A percentile compares a stretch with the other conserved stretches of the same genome.
phyloP scores from a whole-genome alignment of 2,329 filamentous ascomycete species.

The Botrytis tulipae region DNA sequence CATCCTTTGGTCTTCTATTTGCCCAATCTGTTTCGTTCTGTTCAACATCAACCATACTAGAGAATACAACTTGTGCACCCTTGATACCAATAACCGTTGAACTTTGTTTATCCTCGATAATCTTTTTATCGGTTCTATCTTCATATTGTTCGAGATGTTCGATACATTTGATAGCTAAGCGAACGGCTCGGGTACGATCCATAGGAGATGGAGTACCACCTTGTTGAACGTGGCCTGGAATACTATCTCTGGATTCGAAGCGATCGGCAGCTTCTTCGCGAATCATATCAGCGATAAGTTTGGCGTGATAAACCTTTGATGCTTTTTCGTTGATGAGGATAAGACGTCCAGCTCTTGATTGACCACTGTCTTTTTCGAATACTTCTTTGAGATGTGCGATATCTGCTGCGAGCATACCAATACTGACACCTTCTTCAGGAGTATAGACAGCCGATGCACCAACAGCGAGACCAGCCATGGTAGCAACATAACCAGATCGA shows the following conservation, averaged over 20 bases:
- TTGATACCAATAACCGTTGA: slow-evolving; percentile 87
- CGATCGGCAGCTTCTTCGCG: slow-evolving; percentile 87
- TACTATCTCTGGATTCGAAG: slow-evolving; percentile 89
- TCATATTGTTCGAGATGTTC: slow-evolving; percentile 82
- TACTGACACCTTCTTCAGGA: slow-evolving; percentile 90
- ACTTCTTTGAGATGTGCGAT: slow-evolving; percentile 85
- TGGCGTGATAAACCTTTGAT: slow-evolving; percentile 84
- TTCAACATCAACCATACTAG: slow-evolving; percentile 76
- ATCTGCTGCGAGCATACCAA: slow-evolving; percentile 88
- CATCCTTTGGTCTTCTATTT: slow-evolving; percentile 76
- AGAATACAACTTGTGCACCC: slow-evolving; percentile 86
- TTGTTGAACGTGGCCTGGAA: slow-evolving; percentile 92
- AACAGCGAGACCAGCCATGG: slow-evolving; percentile 84
- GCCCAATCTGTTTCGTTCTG: slow-evolving; percentile 88
- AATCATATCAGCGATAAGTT: slow-evolving; percentile 94
- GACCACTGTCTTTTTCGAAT: slow-evolving; percentile 81
- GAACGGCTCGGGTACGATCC: slow-evolving; percentile 89
- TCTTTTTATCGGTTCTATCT: slow-evolving; percentile 61
- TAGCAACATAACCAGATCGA: slow-evolving; percentile 89
- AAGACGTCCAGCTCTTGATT: slow-evolving; percentile 85
- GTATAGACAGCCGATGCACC: slow-evolving; percentile 94
- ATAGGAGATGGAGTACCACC: slow-evolving; percentile 90
- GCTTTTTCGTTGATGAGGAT: slow-evolving; percentile 97
- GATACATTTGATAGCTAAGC: slow-evolving; percentile 91
- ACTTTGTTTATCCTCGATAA: slow-evolving; percentile 71